Evolutionary conservation across 2,329 filamentous ascomycete species (phyloP).

Genomic region (Ilyonectria destructans): DNA sequence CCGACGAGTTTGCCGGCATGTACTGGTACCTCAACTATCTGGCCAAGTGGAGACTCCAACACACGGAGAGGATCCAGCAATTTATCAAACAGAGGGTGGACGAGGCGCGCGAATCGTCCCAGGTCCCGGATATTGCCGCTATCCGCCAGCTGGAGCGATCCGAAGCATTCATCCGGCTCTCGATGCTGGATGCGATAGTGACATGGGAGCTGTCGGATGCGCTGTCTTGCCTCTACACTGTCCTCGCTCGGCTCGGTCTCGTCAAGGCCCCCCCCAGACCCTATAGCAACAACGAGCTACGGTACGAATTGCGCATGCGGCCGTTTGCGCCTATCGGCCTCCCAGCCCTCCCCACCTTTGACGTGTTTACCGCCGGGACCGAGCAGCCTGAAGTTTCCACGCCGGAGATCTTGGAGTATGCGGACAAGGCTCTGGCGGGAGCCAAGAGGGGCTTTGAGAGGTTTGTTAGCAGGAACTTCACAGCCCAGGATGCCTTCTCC

Average conservation of each 20-base stretch:
- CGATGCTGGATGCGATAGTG: slow-evolving; percentile 77
- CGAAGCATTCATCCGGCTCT: slow-evolving; percentile 71
- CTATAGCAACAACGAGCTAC: slow-evolving; percentile 78
- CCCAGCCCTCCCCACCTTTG: slow-evolving; percentile 77
- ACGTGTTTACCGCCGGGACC: slow-evolving; percentile 69
- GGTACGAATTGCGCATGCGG: slow-evolving; percentile 90
- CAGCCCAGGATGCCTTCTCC: slow-evolving; percentile 68
- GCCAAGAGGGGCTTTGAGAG: slow-evolving; percentile 72
- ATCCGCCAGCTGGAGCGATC: slow-evolving; percentile 65
- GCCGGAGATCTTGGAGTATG: slow-evolving; percentile 60
- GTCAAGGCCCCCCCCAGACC: slow-evolving; percentile 69
- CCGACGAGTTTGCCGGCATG: slow-evolving; percentile 88
- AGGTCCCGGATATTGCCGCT: slow-evolving; percentile 45
- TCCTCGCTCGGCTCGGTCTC: slow-evolving; percentile 73
- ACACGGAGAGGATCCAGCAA: slow-evolving; percentile 81
- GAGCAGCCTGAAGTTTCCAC: slow-evolving; percentile 58
- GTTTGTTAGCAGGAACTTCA: slow-evolving; percentile 65
- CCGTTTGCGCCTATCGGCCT: slow-evolving; percentile 81
- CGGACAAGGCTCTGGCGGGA: slow-evolving; percentile 63
- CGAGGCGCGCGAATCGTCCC: slow-evolving; percentile 39
- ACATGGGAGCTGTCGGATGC: slow-evolving; percentile 72
- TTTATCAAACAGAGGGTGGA: slow-evolving; percentile 69
- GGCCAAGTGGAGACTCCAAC: slow-evolving; percentile 76
- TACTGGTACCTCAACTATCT: slow-evolving; percentile 91
- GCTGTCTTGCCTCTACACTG: slow-evolving; percentile 75